Evolutionary conservation across 2,329 filamentous ascomycete species (phyloP).

Genomic region (Sarocladium oryzae): DNA sequence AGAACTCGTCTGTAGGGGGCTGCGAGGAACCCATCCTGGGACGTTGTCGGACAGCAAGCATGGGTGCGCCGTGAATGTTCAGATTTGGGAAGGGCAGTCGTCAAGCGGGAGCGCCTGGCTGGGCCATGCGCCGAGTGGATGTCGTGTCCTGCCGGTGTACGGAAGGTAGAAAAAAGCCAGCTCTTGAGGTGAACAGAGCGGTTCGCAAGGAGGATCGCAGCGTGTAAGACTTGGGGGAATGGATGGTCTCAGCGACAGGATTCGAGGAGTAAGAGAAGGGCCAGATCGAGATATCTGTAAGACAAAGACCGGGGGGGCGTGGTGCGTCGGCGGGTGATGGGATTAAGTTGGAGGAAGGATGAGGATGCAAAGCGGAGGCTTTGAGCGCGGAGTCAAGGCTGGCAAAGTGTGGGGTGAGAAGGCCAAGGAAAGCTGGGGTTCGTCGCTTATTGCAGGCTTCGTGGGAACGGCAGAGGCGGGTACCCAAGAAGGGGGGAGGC

Average conservation of each 20-base stretch:
- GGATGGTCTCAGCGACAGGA: no score
- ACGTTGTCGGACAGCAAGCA: conserved; percentile 46
- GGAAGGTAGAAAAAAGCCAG: not conserved
- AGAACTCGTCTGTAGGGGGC: conserved; percentile 43
- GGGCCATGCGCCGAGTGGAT: not conserved
- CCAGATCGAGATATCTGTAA: no score
- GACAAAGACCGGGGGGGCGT: not conserved
- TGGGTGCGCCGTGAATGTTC: conserved; percentile 35
- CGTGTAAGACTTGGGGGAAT: no score
- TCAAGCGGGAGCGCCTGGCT: not conserved
- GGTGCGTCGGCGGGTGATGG: no score
- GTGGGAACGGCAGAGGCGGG: conserved; percentile 1
- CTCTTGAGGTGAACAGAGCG: no score
- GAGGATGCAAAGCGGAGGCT: no score
- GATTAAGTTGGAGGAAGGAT: no score
- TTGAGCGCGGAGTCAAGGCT: not conserved
- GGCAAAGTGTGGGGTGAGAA: conserved; percentile 6
- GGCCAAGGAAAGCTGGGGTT: conserved; percentile 9
- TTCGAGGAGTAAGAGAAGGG: no score
- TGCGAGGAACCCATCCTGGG: conserved; percentile 55
- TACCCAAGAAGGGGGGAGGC: not conserved
- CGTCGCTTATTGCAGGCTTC: conserved; percentile 7
- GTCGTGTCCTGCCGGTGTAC: not conserved
- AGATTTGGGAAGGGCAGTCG: not conserved
- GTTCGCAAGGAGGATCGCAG: no score